phyloP scores from a whole-genome alignment of 2,329 filamentous ascomycete species.

The Sporothrix protearum region DNA sequence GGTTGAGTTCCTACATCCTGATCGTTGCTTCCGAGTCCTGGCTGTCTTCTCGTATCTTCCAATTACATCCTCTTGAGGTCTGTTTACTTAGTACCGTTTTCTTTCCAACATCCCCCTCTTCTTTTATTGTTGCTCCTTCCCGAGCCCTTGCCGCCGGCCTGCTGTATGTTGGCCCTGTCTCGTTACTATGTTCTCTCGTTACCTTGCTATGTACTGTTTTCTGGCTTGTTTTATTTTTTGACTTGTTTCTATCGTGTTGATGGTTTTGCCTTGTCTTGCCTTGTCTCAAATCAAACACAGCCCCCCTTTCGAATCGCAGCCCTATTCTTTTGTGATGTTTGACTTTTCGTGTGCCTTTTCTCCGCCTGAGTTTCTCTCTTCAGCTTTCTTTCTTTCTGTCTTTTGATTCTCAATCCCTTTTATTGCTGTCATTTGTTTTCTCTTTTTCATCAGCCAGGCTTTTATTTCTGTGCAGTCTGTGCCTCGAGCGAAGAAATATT shows the following conservation, averaged over 20 bases:
- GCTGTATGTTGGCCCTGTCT: not conserved
- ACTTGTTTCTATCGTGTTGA: not conserved
- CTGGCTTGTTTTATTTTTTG: not conserved
- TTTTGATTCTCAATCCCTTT: not conserved
- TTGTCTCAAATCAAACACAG: constrained; percentile 5
- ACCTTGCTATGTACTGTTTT: not conserved
- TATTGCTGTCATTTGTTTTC: not conserved
- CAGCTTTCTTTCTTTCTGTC: not conserved
- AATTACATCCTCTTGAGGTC: not conserved
- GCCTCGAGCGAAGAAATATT: not conserved
- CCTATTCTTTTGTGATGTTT: not conserved
- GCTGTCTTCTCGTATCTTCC: not conserved
- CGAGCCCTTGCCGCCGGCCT: constrained; percentile 6
- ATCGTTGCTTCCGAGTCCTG: not conserved
- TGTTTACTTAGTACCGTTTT: not conserved
- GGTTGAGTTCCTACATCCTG: not conserved
- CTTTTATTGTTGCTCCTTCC: not conserved
- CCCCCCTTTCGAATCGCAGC: not conserved
- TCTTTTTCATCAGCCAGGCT: too few relatives aligned
- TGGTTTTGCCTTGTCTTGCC: not conserved
- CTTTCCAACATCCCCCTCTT: not conserved
- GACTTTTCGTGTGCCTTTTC: not conserved
- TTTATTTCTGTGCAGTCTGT: not conserved
- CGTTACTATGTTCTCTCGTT: not conserved
- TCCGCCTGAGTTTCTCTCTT: not conserved